Evolutionary conservation across 768 basidiomycete species (phyloP), one percentile per base, ranked within the genome.

Genomic region (Lanmaoa rubissima): DNA sequence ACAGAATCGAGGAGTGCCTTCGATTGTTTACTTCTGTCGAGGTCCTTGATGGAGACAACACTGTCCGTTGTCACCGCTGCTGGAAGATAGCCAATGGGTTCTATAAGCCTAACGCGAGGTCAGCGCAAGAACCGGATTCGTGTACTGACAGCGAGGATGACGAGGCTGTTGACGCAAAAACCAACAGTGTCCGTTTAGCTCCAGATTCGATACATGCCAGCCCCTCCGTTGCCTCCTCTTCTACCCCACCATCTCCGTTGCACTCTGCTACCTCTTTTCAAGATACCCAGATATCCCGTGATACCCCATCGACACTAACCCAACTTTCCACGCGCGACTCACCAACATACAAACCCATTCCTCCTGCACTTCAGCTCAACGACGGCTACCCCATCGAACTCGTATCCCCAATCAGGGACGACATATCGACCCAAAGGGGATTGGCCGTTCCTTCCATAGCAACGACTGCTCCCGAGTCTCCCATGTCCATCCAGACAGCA

Each of bases 21-120:
- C 79, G 85, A 60, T 79, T 90, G 75, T 98, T 98, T 73, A 97
- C 94, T 0, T 80, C 88, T 5, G 94, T 97, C n/a, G 95, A 98
- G 65, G 82, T 92, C 8, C 75, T 98, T 35, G 91, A 97, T 62
- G 93, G 92, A 0, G 95, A 97, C 64, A 97, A 98, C 64, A 88
- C 87, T 76, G 94, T 97, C 51, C 94, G 94, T 0, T 98, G 95
- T 69, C 81, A 88, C 61, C 81, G 88, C 50, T 98, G 95, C 74
- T 98, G 95, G 95, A 94, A 93, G 77, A 86, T 93, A 36, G 85
- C 83, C 54, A 84, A 93, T 65, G 88, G 89, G 17, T 70, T 79
- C 54, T 82, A 85, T 61, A 69, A 74, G 45, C 73, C 73, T 36
- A 61, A 56, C 41, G 45, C 57, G 16, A 65, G 35, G 58, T 58